Base-by-base conservation (phyloP, 768 basidiomycete species). In the Rhizopogon salebrosus region DNA sequence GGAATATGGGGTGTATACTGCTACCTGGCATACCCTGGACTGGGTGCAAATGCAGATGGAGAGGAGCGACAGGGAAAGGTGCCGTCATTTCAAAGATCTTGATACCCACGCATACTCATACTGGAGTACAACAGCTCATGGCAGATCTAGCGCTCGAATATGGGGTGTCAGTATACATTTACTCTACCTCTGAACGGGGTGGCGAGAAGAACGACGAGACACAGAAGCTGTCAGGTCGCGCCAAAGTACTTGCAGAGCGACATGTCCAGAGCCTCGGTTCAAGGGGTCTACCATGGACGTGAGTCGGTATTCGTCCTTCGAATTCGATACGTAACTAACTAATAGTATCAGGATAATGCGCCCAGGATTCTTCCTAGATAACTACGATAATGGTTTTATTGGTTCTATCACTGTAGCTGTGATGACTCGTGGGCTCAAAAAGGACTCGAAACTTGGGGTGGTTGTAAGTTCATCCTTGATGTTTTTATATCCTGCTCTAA, bases 341-440 rank as follows among this genome's bases (percentile, higher is more conserved):
- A 6, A 24, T 18, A 9, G 7, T 24, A 6, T 36, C 52, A 75
- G 72, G 16, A 70, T 76, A 46, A 46, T 76, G 22, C 72, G 73
- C 6, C 74, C 74, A 3, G 69, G 62, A 8, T 72, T 75, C 51
- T 76, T 76, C 57, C 72, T 75, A 72, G 75, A 75, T 46, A 75
- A 75, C 48, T 75, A 70, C 37, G 66, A 72, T 8, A 68, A 71
- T 4, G 31, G 22, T 31, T 62, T 60, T 3, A 65, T 75, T 18
- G 75, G 75, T 4, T 57, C 64, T 2, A 60, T 76, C 26, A 66
- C 73, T 1, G 62, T 61, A 3, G 64, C 63, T 29, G 69, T 72
- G 2, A 45, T 76, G 6, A 67, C 60, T 24, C 55, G 48, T 22
- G 74, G 72, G 3, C 56, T 75, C 18, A 64, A 70, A 46, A 61